Base-by-base conservation (phyloP, 225 moss, liverwort and hornwort species). In the Anthoceros angustus region DNA sequence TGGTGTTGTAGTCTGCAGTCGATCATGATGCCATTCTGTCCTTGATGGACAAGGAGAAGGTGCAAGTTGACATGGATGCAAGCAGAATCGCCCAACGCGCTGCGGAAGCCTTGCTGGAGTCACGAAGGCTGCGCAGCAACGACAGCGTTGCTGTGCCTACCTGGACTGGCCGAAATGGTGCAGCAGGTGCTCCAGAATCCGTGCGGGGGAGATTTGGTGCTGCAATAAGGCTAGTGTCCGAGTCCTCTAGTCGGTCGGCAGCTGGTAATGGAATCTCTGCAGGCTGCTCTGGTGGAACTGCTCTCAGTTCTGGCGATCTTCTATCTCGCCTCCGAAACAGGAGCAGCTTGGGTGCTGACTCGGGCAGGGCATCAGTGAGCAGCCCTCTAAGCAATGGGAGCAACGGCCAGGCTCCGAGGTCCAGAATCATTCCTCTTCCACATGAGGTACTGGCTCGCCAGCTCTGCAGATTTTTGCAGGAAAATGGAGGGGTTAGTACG, bases 1-100 rank as follows among this genome's bases (percentile, higher is more conserved):
- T 26, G 8, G 43, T 4, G 63, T 41, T 80, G 67, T 63, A 3
- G 41, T 42, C 11, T 64, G 63, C 85, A 98, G 88, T 89, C 95
- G 89, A 98, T 76, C 95, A 98, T 74, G 95, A 98, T 84, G 95
- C 79, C 55, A 98, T 98, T 62, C 74, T 98, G 62, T 87, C 83
- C 61, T 81, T 98, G 68, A 85, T 82, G 23, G 88, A 84, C 48
- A 84, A 77, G 18, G 89, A 98, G 72, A 89, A 84, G 68, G 80
- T 75, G 9, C 68, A 74, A 48, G 87, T 98, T 66, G 92, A 98
- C 73, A 73, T 78, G 21, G 95, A 98, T 69, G 88, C 95, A 24
- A 79, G 77, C 38, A 85, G 84, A 76, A 82, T 89, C 48, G 95
- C 95, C 23, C 82, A 87, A 73, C 80, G 84, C 74, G 95, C 95